Conservation (phyloP, 2,329 filamentous ascomycete species). For the Aspergillus sojae region DNA sequence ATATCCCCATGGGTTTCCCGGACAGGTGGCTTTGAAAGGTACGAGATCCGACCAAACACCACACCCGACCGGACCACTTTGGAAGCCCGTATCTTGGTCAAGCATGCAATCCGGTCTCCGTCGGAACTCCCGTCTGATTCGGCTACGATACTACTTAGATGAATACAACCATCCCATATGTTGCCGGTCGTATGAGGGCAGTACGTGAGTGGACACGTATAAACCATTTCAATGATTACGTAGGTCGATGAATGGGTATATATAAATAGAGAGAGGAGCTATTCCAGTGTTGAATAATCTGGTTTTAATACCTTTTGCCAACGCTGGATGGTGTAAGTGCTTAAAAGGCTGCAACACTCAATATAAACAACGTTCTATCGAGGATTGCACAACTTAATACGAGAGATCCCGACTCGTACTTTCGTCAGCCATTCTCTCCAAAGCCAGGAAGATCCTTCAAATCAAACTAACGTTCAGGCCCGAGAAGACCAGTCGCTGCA, state of each 20-base stretch:
- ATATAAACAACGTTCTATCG: background rate
- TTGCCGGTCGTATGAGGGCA: background rate
- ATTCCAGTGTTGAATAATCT: background rate
- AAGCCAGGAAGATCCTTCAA: background rate
- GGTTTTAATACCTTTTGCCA: background rate
- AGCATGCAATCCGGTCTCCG: background rate
- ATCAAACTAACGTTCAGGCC: background rate
- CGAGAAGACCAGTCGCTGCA: background rate
- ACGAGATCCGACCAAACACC: background rate
- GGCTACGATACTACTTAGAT: background rate
- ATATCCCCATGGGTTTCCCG: background rate
- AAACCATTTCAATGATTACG: background rate
- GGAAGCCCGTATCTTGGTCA: background rate
- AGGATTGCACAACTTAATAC: background rate
- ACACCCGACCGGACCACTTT: background rate
- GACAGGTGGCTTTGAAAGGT: background rate
- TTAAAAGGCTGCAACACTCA: background rate
- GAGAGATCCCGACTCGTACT: background rate
- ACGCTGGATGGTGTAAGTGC: background rate
- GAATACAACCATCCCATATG: background rate
- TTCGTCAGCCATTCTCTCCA: background rate
- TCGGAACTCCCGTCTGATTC: background rate
- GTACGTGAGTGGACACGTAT: background rate
- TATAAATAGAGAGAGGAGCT: background rate
- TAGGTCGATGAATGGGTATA: background rate